These are phyloP conservation scores for Fusarium scirpi DNA, from an alignment of 2,329 filamentous ascomycete genomes.

Conservation along the genomic window DNA sequence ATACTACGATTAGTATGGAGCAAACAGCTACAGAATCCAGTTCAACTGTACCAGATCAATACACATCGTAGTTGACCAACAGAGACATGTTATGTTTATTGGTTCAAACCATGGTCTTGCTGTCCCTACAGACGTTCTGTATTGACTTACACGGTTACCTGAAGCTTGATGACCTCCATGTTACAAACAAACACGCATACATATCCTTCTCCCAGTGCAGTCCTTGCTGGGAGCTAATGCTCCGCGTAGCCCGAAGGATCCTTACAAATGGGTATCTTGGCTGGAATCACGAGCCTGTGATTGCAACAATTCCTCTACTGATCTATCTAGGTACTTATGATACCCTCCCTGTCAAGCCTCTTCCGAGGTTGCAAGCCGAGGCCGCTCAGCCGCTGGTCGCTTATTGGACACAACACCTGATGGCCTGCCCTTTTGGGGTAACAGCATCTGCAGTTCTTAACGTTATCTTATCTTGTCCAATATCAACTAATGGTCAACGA, in stretches of 20 bases:
- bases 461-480: constrained; percentile 13
- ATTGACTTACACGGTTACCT: background rate
- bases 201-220: background rate
- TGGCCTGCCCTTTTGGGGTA: constrained; percentile 35
- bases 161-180: background rate
- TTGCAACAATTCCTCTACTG: background rate
- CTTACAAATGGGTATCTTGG: background rate
- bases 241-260: background rate
- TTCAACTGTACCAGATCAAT: background rate
- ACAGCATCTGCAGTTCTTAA: constrained; percentile 3
- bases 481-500: background rate
- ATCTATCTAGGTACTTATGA: background rate
- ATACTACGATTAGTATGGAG: constrained; percentile 5
- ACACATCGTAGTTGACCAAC: background rate
- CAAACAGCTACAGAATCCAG: constrained; percentile 1
- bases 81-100: background rate
- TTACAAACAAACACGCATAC: background rate
- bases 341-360: background rate
- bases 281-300: background rate
- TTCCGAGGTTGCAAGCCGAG: constrained; percentile 28
- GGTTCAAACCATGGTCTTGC: background rate
- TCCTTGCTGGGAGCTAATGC: background rate
- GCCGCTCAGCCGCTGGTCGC: constrained; percentile 14
- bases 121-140: background rate
- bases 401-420: constrained; percentile 32